These are phyloP conservation scores for Phaeodactylum tricornutum DNA, from an alignment of 108 stramenopile genomes.

Conservation along the genomic window DNA sequence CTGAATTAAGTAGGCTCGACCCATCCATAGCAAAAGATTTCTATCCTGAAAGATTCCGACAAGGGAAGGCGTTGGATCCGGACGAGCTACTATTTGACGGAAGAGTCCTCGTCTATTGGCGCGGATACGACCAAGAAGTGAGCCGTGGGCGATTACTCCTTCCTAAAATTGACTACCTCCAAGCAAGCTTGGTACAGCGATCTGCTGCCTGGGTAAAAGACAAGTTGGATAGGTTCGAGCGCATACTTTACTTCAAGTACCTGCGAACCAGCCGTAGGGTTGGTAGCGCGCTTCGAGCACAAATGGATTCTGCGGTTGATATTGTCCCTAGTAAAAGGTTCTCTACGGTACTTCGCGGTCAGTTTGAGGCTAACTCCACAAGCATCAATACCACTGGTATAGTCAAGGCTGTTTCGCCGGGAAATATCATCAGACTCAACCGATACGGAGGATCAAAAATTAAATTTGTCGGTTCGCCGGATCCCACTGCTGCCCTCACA, in stretches of 20 bases:
- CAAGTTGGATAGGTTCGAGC: slow-evolving; percentile 16
- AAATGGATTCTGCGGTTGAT: not conserved
- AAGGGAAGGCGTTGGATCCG: slow-evolving; percentile 4
- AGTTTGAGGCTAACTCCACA: not conserved
- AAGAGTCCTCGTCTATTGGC: slow-evolving; percentile 52
- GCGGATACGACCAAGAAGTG: slow-evolving; percentile 66
- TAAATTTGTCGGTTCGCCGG: slow-evolving; percentile 32
- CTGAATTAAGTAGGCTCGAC: slow-evolving; percentile 49
- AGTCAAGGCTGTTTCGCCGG: not conserved
- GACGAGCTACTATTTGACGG: slow-evolving; percentile 52
- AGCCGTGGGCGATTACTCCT: slow-evolving; percentile 57
- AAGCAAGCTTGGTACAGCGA: slow-evolving; percentile 65
- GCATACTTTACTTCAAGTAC: no score
- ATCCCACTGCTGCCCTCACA: slow-evolving; percentile 32
- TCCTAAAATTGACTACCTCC: slow-evolving; percentile 78
- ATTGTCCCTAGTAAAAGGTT: not conserved
- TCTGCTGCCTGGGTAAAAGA: slow-evolving; percentile 36
- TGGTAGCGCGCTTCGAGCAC: not conserved
- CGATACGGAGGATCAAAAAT: slow-evolving; percentile 49
- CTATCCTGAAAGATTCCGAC: slow-evolving; percentile 46
- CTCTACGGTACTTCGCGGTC: not conserved
- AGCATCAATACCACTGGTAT: not conserved
- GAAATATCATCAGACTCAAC: slow-evolving; percentile 28
- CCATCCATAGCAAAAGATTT: slow-evolving; percentile 38
- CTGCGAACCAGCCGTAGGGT: not conserved